Evolutionary conservation across 352 stramenopile species (phyloP), one percentile per base, ranked within the genome.

Genomic region (Globisporangium polare): DNA sequence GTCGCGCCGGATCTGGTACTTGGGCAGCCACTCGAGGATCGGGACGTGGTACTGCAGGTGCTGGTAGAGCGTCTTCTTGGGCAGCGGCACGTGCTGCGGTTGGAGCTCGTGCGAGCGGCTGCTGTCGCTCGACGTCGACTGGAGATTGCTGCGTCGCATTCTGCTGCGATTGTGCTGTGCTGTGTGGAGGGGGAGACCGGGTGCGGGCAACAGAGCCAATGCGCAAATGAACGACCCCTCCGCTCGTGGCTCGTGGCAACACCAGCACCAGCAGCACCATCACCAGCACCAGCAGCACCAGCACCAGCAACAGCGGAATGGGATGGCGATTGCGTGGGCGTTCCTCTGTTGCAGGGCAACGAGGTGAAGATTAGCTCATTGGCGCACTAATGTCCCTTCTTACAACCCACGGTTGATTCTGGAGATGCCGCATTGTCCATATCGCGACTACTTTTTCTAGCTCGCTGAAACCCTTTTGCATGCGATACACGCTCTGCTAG

Each of bases 21-120:
- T 58, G 10, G 73, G 77, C 63, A 89, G 53, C 80, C 77, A 89
- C 6, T 74, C 67, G 29, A 87, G 67, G 46, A 84, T 83, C 41
- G 75, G 75, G 5, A 56, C 20, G 69, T 74, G 70, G 51, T 73
- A 51, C 61, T 78, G 65, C 37, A 58, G 27, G 17, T 55, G 49
- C 49, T 55, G 27, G 49, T 55, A 55, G 26, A 55, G 17, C 17
- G 27, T 55, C 27, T 41, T 55, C 49, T 55, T 55, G 49, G 49
- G 49, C 27, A 55, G 27, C 18, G 49, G 49, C 27, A 18, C 26
- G 27, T 27, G 27, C 7, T 18, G 6, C 7, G 3, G 7, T 1
- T 8, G 41, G 9, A n/a, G n/a, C n/a, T 27, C 15, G n/a, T 49
- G 49, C 20, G 17, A 42, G 49, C 17, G 49, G 27, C 49, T 55